Evolutionary conservation across 805 yeast species (phyloP).

Genomic region (Pichia cephalocereana): DNA sequence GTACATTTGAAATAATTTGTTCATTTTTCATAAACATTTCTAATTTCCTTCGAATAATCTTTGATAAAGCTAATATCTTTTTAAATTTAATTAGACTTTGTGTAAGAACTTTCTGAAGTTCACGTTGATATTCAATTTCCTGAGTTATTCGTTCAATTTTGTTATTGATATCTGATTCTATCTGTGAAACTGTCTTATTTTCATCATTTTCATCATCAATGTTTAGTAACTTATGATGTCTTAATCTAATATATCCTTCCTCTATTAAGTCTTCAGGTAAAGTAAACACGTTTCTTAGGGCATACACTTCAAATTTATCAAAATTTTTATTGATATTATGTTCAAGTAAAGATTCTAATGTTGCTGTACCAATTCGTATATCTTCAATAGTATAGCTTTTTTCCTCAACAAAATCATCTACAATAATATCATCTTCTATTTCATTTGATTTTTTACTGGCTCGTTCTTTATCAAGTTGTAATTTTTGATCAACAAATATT

Average conservation of each 20-base stretch:
- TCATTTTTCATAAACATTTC: not conserved
- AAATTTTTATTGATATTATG: conserved; percentile 70
- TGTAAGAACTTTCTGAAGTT: not conserved
- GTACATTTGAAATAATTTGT: not conserved
- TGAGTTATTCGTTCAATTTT: conserved; percentile 9
- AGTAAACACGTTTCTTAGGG: conserved; percentile 64
- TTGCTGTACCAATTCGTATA: conserved; percentile 69
- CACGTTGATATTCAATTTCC: conserved; percentile 1
- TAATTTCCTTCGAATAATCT: not conserved
- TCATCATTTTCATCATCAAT: conserved; percentile 12
- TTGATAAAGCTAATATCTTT: not conserved
- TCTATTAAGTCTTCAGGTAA: conserved; percentile 58
- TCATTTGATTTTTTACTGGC: conserved; percentile 1
- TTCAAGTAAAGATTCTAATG: conserved; percentile 68
- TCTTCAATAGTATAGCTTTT: conserved; percentile 29
- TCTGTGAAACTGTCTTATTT: not conserved
- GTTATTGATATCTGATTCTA: conserved; percentile 12
- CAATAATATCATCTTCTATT: conserved; percentile 3
- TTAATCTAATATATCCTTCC: conserved; percentile 57
- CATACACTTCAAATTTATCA: conserved; percentile 78
- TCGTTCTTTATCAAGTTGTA: conserved; percentile 10
- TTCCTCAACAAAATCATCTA: conserved; percentile 5
- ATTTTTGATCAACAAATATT: conserved; percentile 34
- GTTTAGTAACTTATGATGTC: conserved; percentile 55
- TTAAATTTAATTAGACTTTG: not conserved